Percentiles rank a stretch among this genome's conserved stretches.
phyloP scores from a whole-genome alignment of 2,329 filamentous ascomycete genomes.

The Aspergillus sp. region DNA sequence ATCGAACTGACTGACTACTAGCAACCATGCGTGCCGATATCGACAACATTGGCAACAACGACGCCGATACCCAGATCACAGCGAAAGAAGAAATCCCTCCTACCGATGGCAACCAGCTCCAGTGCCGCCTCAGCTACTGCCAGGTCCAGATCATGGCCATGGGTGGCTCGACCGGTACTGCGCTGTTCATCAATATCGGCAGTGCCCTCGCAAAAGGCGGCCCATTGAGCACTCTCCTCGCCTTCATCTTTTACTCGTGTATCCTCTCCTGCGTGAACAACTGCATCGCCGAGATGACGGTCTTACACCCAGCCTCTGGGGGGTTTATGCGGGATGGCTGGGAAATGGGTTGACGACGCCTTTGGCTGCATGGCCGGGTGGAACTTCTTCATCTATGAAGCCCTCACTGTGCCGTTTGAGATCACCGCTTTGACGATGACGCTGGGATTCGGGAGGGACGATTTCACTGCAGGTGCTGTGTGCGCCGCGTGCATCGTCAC shows the following conservation, averaged over 20 bases:
- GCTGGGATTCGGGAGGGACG: constrained; percentile 8
- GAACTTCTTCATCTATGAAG: constrained; percentile 51
- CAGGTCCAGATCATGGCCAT: not conserved
- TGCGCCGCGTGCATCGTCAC: constrained; percentile 34
- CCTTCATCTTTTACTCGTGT: not conserved
- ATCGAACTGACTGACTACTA: not conserved
- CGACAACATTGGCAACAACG: not conserved
- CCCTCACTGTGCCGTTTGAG: constrained; percentile 35
- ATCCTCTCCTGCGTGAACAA: not conserved
- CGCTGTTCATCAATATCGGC: not conserved
- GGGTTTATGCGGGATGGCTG: constrained; percentile 40
- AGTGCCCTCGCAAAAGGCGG: too few relatives aligned
- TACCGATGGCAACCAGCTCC: not conserved
- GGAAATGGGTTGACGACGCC: constrained; percentile 47
- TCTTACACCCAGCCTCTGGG: not conserved
- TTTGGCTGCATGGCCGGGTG: constrained; percentile 46
- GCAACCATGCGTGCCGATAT: not conserved
- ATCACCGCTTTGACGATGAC: too few relatives aligned
- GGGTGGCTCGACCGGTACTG: not conserved
- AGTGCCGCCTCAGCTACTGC: not conserved
- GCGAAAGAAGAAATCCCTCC: not conserved
- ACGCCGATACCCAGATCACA: not conserved
- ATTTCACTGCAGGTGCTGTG: constrained; percentile 44
- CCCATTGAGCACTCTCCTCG: not conserved
- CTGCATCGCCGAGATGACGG: not conserved